Base-by-base conservation (phyloP, 371 early-diverging fungal genomes). In the Dinochytrium kinnereticum region DNA sequence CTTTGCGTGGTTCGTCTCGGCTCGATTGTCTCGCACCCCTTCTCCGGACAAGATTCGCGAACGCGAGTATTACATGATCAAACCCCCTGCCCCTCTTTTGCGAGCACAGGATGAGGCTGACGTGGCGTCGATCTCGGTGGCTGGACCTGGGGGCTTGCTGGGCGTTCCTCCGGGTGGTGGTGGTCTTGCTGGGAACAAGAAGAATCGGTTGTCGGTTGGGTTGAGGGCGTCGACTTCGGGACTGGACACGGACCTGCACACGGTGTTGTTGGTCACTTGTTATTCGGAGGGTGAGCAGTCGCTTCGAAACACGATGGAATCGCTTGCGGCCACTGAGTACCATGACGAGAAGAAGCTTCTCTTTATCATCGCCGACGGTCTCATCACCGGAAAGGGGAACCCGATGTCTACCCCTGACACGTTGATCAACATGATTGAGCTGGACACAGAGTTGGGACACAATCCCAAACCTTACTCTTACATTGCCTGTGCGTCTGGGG, bases 401-500 rank as follows among this genome's bases (percentile, higher is more conserved):
- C 28, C 38, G 1, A 51, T 24, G 13, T 67, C 74, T 31, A 67
- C 68, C 2, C 74, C 74, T 30, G 61, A 61, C 36, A 61, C 75
- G 19, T 7, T 78, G 30, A 50, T 76, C 13, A 51, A 65, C n/a
- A 76, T 76, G 70, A 57, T 76, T 51, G 51, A 65, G 37, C 70
- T 71, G 3, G 76, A 74, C 51, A 30, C 72, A 15, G 69, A 49
- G 40, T 39, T 78, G 38, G 72, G 72, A 1, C 24, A 37, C 34
- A 44, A 78, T 2, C 78, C 78, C 24, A 51, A 70, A 65, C 93
- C 97, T 0, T 85, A 94, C 66, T 66, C 83, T 15, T 99, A 98
- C 80, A 88, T 97, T 19, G 94, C 98, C 17, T 90, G 98, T 67
- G 96, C 95, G 1, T 91, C 92, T 72, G 99, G 98, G 3, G 73